These are phyloP conservation scores for Clausena lansium DNA, from an alignment of 345 rosid species.

Conservation along the genomic window DNA sequence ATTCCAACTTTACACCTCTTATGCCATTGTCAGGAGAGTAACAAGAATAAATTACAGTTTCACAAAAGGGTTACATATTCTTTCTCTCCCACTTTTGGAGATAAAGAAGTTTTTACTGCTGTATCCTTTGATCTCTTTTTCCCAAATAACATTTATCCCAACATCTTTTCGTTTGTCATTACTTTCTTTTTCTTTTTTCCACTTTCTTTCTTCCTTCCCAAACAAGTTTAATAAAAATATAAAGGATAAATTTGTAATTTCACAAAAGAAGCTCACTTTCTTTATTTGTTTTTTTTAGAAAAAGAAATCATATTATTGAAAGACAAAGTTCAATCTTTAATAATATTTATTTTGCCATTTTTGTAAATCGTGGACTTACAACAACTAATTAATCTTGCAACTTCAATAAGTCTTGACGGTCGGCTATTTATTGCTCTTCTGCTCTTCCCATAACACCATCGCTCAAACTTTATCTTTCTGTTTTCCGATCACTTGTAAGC, in stretches of 20 bases:
- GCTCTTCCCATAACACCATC: background rate
- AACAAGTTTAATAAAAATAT: background rate
- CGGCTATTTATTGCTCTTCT: conserved; percentile 32
- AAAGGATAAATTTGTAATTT: background rate
- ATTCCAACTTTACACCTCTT: too few relatives aligned
- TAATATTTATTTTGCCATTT: conserved; percentile 2
- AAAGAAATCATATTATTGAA: background rate
- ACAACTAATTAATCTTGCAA: conserved; percentile 25
- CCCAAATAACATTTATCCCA: too few relatives aligned
- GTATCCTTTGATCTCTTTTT: too few relatives aligned
- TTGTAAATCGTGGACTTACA: conserved; percentile 10
- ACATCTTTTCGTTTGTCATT: too few relatives aligned
- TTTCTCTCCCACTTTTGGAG: background rate
- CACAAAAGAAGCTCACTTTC: background rate
- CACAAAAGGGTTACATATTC: background rate
- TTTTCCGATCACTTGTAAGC: background rate
- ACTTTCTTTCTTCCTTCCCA: background rate
- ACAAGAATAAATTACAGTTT: background rate
- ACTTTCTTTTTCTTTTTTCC: background rate
- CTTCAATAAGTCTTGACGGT: conserved; percentile 18
- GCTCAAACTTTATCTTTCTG: conserved; percentile 13
- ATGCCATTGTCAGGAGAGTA: too few relatives aligned
- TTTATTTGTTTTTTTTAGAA: background rate
- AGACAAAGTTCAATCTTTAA: background rate
- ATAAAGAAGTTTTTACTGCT: background rate